A percentile compares a stretch with the other conserved stretches of the same genome.
phyloP scores from a whole-genome alignment of 148 eudicot genomes.

The Linanthus parryae region DNA sequence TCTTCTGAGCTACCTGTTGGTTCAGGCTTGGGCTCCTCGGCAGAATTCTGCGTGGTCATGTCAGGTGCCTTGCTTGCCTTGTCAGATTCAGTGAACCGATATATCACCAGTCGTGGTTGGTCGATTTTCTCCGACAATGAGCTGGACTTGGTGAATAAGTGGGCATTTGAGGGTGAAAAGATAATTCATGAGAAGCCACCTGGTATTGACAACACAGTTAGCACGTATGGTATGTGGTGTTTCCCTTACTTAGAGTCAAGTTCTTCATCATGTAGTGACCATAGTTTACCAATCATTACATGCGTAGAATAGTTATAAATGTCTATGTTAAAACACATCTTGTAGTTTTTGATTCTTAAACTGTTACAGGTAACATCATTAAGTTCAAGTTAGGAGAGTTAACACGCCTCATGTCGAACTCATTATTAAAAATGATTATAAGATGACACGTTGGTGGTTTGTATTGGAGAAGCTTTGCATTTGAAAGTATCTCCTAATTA shows the following conservation, averaged over 20 bases:
- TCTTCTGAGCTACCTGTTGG: slow-evolving; percentile 89
- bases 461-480: no score
- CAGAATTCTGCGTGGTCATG: slow-evolving; percentile 81
- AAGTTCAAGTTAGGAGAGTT: slow-evolving; percentile 81
- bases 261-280: no score
- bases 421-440: slow-evolving; percentile 78
- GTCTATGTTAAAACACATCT: no score
- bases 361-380: slow-evolving; percentile 74
- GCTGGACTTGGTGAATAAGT: slow-evolving; percentile 72
- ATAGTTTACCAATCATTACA: no score
- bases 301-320: no score
- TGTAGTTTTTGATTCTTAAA: no score
- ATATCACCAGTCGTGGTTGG: slow-evolving; percentile 60
- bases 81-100: slow-evolving; percentile 46
- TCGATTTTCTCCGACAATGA: slow-evolving; percentile 45
- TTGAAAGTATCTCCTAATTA: no score
- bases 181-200: slow-evolving; percentile 96
- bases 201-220: slow-evolving; percentile 94
- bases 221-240: slow-evolving; percentile 77
- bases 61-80: slow-evolving; percentile 78
- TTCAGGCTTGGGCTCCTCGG: slow-evolving; percentile 95
- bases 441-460: no score
- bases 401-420: slow-evolving; percentile 57
- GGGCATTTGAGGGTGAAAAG: slow-evolving; percentile 98
- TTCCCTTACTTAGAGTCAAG: no score